Evolutionary conservation across 176 grass and related monocot species (phyloP).

Genomic region (Pharus latifolius): DNA sequence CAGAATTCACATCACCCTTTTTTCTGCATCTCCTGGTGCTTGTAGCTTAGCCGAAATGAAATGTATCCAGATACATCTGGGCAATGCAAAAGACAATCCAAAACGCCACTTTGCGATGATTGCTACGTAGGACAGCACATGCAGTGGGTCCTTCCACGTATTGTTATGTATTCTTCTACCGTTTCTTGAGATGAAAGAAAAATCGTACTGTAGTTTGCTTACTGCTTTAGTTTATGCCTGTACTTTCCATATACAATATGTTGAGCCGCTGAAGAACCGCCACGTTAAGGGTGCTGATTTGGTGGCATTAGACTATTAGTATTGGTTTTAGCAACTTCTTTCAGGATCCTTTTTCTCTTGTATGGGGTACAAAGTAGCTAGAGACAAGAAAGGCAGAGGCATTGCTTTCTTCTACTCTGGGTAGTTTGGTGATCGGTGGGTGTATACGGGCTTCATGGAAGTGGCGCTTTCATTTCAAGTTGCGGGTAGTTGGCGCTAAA

Average conservation of each 20-base stretch:
- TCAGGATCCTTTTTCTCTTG: too few species aligned
- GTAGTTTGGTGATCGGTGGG: not conserved
- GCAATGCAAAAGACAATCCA: not conserved
- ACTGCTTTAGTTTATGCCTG: too few species aligned
- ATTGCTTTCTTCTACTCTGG: not conserved
- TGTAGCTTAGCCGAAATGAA: constrained; percentile 21
- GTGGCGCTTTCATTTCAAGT: too few species aligned
- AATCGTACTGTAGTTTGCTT: too few species aligned
- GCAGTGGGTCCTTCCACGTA: not conserved
- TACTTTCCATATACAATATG: not conserved
- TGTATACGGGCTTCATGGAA: constrained; percentile 2
- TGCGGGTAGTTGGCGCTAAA: too few species aligned
- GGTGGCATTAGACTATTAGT: not conserved
- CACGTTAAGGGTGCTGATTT: constrained; percentile 11
- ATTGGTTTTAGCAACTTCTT: not conserved
- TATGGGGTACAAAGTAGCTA: not conserved
- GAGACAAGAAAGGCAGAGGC: not conserved
- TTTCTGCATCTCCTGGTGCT: not conserved
- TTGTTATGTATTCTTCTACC: not conserved
- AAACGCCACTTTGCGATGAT: constrained; percentile 10
- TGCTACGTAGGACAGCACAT: constrained; percentile 31
- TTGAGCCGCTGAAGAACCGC: not conserved
- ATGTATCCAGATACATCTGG: not conserved
- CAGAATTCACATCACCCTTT: constrained; percentile 6
- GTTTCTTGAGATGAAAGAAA: not conserved